Evolutionary conservation across 2,329 filamentous ascomycete species (phyloP).

Genomic region (Acarospora socialis): DNA sequence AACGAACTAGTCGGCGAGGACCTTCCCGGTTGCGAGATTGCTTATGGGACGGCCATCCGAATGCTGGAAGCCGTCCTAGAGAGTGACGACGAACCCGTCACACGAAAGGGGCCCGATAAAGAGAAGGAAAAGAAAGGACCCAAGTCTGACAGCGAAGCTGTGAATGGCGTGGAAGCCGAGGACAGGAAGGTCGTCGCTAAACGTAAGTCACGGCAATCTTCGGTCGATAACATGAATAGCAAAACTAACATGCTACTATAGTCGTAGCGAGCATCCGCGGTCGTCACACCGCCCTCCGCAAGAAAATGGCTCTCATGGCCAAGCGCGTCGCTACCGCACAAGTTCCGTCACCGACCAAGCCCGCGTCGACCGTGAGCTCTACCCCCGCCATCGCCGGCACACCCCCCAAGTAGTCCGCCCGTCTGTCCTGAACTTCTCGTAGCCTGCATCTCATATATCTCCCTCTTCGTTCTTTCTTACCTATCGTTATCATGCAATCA

Average conservation of each 20-base stretch:
- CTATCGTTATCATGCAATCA: too few species aligned
- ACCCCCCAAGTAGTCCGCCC: conserved; percentile 7
- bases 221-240: not conserved
- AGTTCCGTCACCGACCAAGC: conserved; percentile 7
- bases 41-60: conserved; percentile 81
- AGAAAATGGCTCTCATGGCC: conserved; percentile 34
- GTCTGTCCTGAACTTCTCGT: not conserved
- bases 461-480: too few species aligned
- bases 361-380: conserved; percentile 4
- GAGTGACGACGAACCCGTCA: conserved; percentile 46
- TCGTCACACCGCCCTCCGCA: conserved; percentile 32
- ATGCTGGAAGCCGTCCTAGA: conserved; percentile 94
- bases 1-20: conserved; percentile 92
- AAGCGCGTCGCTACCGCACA: conserved; percentile 21
- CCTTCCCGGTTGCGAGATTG: conserved; percentile 72
- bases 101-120: conserved; percentile 16
- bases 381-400: conserved; percentile 11
- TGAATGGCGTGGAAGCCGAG: conserved; percentile 32
- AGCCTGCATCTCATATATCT: too few species aligned
- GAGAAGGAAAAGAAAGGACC: conserved; percentile 17
- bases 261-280: conserved; percentile 36
- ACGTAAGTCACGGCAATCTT: conserved; percentile 25
- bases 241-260: conserved; percentile 18
- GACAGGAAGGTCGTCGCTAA: conserved; percentile 36
- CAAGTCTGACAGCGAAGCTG: conserved; percentile 22